Evolutionary conservation across 306 rosid genomes (phyloP).

Genomic region (Cucurbita maxima): DNA sequence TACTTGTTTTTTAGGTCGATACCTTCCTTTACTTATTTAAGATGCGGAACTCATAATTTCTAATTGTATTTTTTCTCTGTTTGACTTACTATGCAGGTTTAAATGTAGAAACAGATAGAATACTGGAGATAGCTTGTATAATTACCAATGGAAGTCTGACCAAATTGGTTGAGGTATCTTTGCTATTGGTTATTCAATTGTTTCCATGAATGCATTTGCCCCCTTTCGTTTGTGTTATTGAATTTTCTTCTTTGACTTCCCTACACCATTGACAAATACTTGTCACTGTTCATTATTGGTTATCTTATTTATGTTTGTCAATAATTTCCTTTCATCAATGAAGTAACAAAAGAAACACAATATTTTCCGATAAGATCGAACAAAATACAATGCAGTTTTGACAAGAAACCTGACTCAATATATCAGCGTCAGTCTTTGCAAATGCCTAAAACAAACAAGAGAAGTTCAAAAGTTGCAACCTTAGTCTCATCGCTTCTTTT

Average conservation of each 20-base stretch:
- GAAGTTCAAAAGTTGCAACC: not conserved
- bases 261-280: not conserved
- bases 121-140: slow-evolving; percentile 91
- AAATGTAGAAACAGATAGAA: slow-evolving; percentile 70
- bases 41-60: not conserved
- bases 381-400: not conserved
- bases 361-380: not conserved
- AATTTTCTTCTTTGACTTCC: not conserved
- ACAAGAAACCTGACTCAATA: not conserved
- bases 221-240: slow-evolving; percentile 2
- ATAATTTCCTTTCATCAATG: not conserved
- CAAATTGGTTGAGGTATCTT: slow-evolving; percentile 63
- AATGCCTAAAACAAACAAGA: not conserved
- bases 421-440: not conserved
- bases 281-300: not conserved
- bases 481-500: not conserved
- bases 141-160: slow-evolving; percentile 65
- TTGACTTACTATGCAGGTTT: slow-evolving; percentile 39
- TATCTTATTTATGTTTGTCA: not conserved
- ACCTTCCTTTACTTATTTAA: not conserved
- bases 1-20: not conserved
- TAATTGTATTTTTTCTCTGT: not conserved
- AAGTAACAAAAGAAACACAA: not conserved
- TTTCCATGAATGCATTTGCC: not conserved
- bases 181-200: not conserved